Evolutionary conservation across 345 rosid genomes (phyloP), one percentile per base, ranked within the genome.

Genomic region (Euphorbia lathyris): DNA sequence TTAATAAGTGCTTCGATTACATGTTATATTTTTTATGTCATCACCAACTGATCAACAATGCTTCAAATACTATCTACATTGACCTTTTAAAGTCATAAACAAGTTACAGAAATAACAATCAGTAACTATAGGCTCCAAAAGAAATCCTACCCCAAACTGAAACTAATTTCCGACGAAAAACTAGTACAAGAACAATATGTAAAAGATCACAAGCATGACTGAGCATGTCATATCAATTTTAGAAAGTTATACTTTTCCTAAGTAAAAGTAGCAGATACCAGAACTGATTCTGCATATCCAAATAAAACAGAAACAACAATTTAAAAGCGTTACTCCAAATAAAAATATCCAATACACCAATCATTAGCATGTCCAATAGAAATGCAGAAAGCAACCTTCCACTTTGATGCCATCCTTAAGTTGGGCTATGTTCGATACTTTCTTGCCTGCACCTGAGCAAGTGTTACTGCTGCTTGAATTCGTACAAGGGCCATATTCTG

Each of bases 301-400:
- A 74, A 9, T 60, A 25, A 3, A 70, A 29, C 3, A 47, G 17
- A 26, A 40, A 5, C 22, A 25, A n/a, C 51, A 0, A 51, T 19
- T 10, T 26, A 25, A 13, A 25, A 62, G 4, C 25, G 12, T 43
- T 23, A 34, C 19, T 32, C 58, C 40, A 0, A 14, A 8, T 32
- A 50, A 71, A 48, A 57, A 23, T 17, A 9, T 20, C 1, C 50
- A 59, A 62, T 11, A 61, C 30, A 16, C 8, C 47, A 52, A 19
- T 42, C n/a, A n/a, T n/a, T 53, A 3, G 38, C 42, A 58, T 19
- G 0, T 53, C 19, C 5, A 64, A 22, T 7, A 27, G 23, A 63
- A 40, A 59, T 32, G 34, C n/a, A 53, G 70, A 70, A 76, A 80
- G n/a, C 74, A 65, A 94, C 97, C 97, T 88, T 94, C 94, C 74